Conservation (phyloP, 768 basidiomycete species). For the Myochromella boudieri region DNA sequence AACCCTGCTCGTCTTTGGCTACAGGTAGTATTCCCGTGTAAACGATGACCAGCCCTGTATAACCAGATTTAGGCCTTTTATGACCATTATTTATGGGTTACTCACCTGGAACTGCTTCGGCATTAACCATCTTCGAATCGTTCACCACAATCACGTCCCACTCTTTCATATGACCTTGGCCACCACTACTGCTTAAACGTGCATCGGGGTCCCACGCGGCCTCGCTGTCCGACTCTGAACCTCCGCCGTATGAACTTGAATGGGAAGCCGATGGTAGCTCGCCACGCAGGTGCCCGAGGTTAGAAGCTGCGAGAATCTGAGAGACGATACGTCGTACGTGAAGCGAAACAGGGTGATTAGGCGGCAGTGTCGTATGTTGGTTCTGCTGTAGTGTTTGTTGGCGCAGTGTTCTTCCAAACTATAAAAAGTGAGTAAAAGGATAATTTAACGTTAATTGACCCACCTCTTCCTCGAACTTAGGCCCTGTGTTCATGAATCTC, state of each 20-base stretch:
- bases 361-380: slow-evolving; percentile 55
- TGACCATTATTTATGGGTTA: not conserved
- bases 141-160: slow-evolving; percentile 82
- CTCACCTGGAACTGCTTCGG: slow-evolving; percentile 71
- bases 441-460: slow-evolving; percentile 15
- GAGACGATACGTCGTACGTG: slow-evolving; percentile 72
- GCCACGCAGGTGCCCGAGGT: slow-evolving; percentile 62
- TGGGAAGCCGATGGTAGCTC: slow-evolving; percentile 19
- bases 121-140: slow-evolving; percentile 70
- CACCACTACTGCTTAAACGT: slow-evolving; percentile 21
- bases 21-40: slow-evolving; percentile 88
- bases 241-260: slow-evolving; percentile 15
- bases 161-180: slow-evolving; percentile 32
- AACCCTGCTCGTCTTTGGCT: slow-evolving; percentile 72
- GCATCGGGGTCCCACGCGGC: slow-evolving; percentile 34
- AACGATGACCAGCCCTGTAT: slow-evolving; percentile 71
- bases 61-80: not conserved
- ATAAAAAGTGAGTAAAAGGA: not conserved
- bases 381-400: slow-evolving; percentile 53
- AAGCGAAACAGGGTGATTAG: slow-evolving; percentile 60
- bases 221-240: slow-evolving; percentile 18
- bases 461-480: slow-evolving; percentile 56
- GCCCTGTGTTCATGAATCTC: slow-evolving; percentile 82
- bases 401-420: slow-evolving; percentile 43
- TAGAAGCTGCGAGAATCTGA: slow-evolving; percentile 67